A percentile compares a stretch with the other conserved stretches of the same genome.
Conservation (phyloP, 768 basidiomycete species). For the Collybiopsis confluens region DNA sequence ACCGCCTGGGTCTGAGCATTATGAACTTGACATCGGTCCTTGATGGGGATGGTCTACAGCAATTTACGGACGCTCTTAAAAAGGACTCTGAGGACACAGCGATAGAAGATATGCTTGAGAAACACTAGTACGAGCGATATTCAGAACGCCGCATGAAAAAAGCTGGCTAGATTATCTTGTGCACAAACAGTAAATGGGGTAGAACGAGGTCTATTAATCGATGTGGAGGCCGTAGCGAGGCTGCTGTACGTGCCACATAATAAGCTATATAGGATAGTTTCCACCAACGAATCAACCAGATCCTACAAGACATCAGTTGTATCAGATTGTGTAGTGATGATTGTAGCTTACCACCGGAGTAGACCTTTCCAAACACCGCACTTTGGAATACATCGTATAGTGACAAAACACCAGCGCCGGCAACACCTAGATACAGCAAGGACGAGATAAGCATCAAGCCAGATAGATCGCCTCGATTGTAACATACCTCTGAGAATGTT, state of each 20-base stretch:
- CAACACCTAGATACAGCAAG: conserved; percentile 24
- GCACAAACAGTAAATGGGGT: too few relatives aligned
- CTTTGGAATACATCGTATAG: conserved; percentile 69
- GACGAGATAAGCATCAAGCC: too few relatives aligned
- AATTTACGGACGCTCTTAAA: conserved; percentile 54
- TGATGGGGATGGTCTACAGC: conserved; percentile 59
- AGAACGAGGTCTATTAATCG: too few relatives aligned
- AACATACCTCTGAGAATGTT: background rate
- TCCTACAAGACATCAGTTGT: background rate
- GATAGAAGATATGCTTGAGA: conserved; percentile 48
- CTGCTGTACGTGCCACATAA: too few relatives aligned
- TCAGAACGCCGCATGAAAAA: too few relatives aligned
- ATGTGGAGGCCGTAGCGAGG: too few relatives aligned
- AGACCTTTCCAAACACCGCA: conserved; percentile 52
- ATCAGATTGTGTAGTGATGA: background rate
- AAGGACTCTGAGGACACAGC: conserved; percentile 50
- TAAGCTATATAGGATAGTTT: background rate
- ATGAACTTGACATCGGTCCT: conserved; percentile 62
- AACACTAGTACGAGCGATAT: background rate
- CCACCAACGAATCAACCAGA: background rate
- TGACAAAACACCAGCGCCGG: conserved; percentile 52
- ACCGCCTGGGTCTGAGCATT: conserved; percentile 76
- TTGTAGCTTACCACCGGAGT: conserved; percentile 38
- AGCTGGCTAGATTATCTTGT: too few relatives aligned
- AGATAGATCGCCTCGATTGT: background rate